A percentile compares a stretch with the other conserved stretches of the same genome.
phyloP scores from a whole-genome alignment of 805 yeast species.

The Wickerhamiella sergipiensis region DNA sequence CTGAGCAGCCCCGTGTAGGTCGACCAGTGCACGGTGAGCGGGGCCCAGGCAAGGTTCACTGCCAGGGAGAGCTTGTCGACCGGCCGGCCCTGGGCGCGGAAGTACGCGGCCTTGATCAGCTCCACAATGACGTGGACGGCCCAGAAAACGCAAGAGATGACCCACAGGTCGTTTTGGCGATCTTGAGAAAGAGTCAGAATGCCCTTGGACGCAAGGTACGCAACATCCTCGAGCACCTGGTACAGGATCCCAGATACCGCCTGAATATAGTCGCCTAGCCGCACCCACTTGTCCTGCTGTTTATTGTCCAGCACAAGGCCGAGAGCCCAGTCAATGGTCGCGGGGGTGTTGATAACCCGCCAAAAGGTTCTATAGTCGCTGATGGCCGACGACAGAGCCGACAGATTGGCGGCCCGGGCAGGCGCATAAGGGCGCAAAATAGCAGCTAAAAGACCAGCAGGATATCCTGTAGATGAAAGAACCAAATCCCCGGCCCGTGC shows the following conservation, averaged over 20 bases:
- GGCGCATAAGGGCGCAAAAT: conserved; percentile 7
- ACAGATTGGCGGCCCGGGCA: conserved; percentile 6
- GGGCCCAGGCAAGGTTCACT: conserved; percentile 29
- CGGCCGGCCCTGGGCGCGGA: conserved; percentile 10
- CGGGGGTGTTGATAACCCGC: conserved; percentile 27
- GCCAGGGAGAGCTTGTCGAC: conserved; percentile 16
- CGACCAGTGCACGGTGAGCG: conserved; percentile 32
- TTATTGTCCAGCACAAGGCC: conserved; percentile 20
- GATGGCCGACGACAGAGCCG: conserved; percentile 8
- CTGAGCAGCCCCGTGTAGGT: conserved; percentile 23
- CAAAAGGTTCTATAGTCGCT: conserved; percentile 24
- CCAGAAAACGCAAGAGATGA: conserved; percentile 26
- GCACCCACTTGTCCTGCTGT: conserved; percentile 20
- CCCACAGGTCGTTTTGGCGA: conserved; percentile 24
- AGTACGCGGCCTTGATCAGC: conserved; percentile 17
- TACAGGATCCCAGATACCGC: conserved; percentile 25
- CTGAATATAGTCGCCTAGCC: conserved; percentile 23
- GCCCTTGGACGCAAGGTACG: conserved; percentile 27
- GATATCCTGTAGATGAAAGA: conserved; percentile 21
- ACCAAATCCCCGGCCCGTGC: conserved; percentile 12
- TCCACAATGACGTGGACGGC: conserved; percentile 28
- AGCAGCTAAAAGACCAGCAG: conserved; percentile 16
- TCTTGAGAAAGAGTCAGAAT: conserved; percentile 21
- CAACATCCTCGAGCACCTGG: conserved; percentile 30
- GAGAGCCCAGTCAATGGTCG: conserved; percentile 26